phyloP scores from a whole-genome alignment of 140 eudicot species.

The Anethum foeniculum region DNA sequence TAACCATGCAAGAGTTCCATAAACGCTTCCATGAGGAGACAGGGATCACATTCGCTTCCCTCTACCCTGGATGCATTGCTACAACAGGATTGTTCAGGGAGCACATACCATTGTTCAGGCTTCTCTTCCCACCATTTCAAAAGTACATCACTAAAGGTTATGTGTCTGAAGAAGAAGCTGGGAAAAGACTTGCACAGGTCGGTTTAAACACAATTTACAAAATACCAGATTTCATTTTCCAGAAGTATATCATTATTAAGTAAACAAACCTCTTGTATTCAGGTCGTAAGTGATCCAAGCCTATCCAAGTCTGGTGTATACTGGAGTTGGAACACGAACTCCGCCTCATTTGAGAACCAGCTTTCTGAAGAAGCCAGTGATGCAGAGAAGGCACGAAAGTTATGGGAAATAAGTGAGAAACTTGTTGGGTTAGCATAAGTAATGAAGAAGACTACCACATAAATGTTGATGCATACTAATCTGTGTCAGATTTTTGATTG shows the following conservation, averaged over 20 bases:
- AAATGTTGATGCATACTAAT: not conserved
- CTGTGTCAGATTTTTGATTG: not conserved
- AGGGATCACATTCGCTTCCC: conserved; percentile 65
- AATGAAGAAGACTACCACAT: not conserved
- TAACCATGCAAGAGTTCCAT: conserved; percentile 98
- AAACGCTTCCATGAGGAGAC: conserved; percentile 72
- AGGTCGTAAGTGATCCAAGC: conserved; percentile 79
- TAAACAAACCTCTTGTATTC: conserved; percentile 7
- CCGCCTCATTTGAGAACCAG: conserved; percentile 87
- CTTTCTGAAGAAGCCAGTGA: conserved; percentile 93
- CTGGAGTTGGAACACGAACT: conserved; percentile 95
- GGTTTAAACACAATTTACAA: not conserved
- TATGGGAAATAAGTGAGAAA: conserved; percentile 97
- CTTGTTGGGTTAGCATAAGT: conserved; percentile 78
- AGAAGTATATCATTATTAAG: not conserved
- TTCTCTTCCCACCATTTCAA: conserved; percentile 88
- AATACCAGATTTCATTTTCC: not conserved
- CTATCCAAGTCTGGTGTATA: conserved; percentile 88
- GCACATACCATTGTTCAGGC: conserved; percentile 69
- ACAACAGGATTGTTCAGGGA: conserved; percentile 80
- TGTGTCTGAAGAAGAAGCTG: conserved; percentile 92
- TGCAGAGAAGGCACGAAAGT: conserved; percentile 70
- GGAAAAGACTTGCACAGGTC: conserved; percentile 87
- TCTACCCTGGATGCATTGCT: conserved; percentile 93
- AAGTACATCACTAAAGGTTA: conserved; percentile 90